Conservation (phyloP, 75 land plant genomes). For the Ceratopteris richardii region DNA sequence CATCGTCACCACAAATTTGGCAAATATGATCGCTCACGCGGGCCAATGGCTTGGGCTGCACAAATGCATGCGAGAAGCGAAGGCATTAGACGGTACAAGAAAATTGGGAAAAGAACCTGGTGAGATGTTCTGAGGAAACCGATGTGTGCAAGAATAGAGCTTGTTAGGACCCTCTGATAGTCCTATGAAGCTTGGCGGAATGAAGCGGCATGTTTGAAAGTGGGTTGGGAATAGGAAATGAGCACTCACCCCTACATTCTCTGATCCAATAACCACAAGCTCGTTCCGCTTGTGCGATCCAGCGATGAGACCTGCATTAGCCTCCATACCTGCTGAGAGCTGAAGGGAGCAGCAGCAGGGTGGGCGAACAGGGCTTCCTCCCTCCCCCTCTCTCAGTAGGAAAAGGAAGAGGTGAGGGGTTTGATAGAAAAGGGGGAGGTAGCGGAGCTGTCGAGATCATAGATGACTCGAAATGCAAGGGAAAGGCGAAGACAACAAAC, state of each 20-base stretch:
- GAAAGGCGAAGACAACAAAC: no score
- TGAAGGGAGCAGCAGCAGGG: background rate
- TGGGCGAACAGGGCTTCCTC: no score
- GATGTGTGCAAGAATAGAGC: background rate
- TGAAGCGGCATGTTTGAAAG: no score
- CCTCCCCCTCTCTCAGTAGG: no score
- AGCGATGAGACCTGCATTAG: conserved; percentile 74
- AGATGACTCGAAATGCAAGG: no score
- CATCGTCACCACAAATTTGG: conserved; percentile 86
- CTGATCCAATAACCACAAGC: conserved; percentile 69
- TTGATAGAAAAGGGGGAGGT: no score
- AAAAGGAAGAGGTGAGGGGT: no score
- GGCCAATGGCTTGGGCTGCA: conserved; percentile 48
- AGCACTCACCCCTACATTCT: conserved; percentile 51
- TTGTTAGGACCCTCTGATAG: no score
- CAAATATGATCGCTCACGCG: conserved; percentile 60
- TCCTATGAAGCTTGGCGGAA: no score
- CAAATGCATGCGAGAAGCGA: background rate
- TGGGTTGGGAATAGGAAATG: no score
- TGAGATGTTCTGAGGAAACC: background rate
- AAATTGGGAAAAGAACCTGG: background rate
- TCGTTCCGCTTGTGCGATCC: conserved; percentile 89
- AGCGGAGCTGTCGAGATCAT: no score
- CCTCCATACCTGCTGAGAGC: conserved; percentile 25
- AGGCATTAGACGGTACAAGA: background rate